phyloP scores from a whole-genome alignment of 371 early-diverging fungal species.

The Nematocida homosporus region DNA sequence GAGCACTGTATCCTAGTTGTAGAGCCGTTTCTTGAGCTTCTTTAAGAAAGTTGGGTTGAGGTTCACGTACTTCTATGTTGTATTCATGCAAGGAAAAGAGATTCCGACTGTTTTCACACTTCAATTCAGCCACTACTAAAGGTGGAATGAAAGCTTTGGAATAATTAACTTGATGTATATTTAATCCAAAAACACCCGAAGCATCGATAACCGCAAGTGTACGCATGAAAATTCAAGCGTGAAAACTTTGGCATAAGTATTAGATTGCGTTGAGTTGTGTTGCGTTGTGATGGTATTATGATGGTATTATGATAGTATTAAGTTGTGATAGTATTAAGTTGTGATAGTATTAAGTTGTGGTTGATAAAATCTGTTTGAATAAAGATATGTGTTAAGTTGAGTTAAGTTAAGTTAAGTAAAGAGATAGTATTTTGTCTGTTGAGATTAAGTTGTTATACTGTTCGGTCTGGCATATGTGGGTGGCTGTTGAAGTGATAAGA shows the following conservation, averaged over 20 bases:
- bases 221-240: constrained; percentile 28
- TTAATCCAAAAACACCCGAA: constrained; percentile 51
- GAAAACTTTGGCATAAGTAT: not conserved
- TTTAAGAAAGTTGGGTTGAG: constrained; percentile 48
- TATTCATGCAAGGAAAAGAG: constrained; percentile 43
- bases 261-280: not conserved
- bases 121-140: constrained; percentile 57
- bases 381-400: too few relatives aligned
- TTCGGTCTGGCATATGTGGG: too few relatives aligned
- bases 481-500: too few relatives aligned
- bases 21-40: constrained; percentile 41
- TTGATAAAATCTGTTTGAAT: too few relatives aligned
- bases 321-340: too few relatives aligned
- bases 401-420: too few relatives aligned
- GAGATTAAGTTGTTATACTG: too few relatives aligned
- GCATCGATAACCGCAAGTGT: constrained; percentile 66
- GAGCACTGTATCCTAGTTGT: constrained; percentile 34
- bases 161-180: constrained; percentile 29
- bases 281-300: not conserved
- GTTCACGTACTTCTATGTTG: constrained; percentile 63
- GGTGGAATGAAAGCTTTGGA: constrained; percentile 56
- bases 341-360: not conserved
- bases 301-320: too few relatives aligned
- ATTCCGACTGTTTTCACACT: constrained; percentile 52
- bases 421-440: too few relatives aligned